Conservation (phyloP, 495 filamentous ascomycete species). For the Penicillium egyptiacum region DNA sequence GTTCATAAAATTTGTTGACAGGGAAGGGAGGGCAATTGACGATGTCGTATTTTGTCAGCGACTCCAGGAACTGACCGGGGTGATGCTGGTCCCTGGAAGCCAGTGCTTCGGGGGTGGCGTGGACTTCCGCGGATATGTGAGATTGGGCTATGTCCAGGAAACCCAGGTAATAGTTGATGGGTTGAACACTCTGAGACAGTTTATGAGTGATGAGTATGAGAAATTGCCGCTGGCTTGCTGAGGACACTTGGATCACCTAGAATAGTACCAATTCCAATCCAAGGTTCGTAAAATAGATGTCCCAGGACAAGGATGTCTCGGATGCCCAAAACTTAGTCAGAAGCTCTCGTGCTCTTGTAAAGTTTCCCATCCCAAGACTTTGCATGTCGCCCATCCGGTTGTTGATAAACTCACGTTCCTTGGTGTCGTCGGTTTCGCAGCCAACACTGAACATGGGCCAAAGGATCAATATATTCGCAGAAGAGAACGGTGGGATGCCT, state of each 20-base stretch:
- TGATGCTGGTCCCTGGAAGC: slow-evolving; percentile 73
- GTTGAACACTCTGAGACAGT: slow-evolving; percentile 58
- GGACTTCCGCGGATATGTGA: slow-evolving; percentile 74
- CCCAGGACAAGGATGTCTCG: slow-evolving; percentile 25
- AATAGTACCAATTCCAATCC: slow-evolving; percentile 34
- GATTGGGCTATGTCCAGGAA: slow-evolving; percentile 73
- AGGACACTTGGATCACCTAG: slow-evolving; percentile 9
- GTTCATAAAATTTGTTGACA: slow-evolving; percentile 66
- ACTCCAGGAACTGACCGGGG: slow-evolving; percentile 66
- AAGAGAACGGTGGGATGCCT: slow-evolving; percentile 23
- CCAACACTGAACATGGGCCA: slow-evolving; percentile 41
- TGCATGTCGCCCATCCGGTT: slow-evolving; percentile 35
- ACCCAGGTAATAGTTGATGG: slow-evolving; percentile 67
- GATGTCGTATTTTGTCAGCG: slow-evolving; percentile 68
- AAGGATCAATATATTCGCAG: slow-evolving; percentile 34
- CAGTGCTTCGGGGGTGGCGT: slow-evolving; percentile 67
- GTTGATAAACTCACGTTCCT: slow-evolving; percentile 24
- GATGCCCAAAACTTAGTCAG: slow-evolving; percentile 27
- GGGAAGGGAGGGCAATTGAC: slow-evolving; percentile 60
- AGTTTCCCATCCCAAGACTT: slow-evolving; percentile 36
- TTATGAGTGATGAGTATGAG: slow-evolving; percentile 59
- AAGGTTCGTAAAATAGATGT: slow-evolving; percentile 23
- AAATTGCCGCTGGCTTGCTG: slow-evolving; percentile 16
- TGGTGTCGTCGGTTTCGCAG: slow-evolving; percentile 30
- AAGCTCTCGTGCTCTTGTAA: slow-evolving; percentile 29